Conservation (phyloP, 139 green algal species). For the Ulvella scutata region DNA sequence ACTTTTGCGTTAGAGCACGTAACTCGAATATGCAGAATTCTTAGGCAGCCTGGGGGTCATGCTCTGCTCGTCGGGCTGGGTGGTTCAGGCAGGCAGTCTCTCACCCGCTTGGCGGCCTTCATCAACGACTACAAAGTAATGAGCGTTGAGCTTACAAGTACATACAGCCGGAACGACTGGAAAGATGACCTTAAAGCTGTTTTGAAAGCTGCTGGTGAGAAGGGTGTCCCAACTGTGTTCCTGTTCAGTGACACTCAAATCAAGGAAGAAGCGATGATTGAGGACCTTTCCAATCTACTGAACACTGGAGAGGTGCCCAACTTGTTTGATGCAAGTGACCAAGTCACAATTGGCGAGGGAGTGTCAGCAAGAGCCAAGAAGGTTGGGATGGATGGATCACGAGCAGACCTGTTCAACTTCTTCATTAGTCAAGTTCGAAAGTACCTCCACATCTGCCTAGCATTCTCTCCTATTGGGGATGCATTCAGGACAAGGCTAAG, state of each 20-base stretch:
- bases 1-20: constrained; percentile 57
- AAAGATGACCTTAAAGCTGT: constrained; percentile 49
- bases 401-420: constrained; percentile 44
- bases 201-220: constrained; percentile 40
- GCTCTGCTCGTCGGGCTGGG: constrained; percentile 42
- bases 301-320: constrained; percentile 47
- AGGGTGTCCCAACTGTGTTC: constrained; percentile 43
- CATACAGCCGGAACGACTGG: constrained; percentile 24
- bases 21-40: constrained; percentile 42
- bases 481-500: constrained; percentile 52
- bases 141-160: constrained; percentile 28
- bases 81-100: constrained; percentile 31
- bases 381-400: constrained; percentile 33
- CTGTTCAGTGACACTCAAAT: constrained; percentile 67
- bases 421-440: constrained; percentile 34
- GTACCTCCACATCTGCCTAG: constrained; percentile 53
- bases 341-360: constrained; percentile 38
- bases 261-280: constrained; percentile 50
- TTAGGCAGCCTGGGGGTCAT: constrained; percentile 59
- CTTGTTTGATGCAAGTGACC: constrained; percentile 16
- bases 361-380: constrained; percentile 39
- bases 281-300: constrained; percentile 69
- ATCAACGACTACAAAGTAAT: constrained; percentile 46
- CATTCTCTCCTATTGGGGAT: constrained; percentile 45
- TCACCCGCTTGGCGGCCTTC: constrained; percentile 42